Evolutionary conservation across 1,284 basidiomycete species (phyloP).

Genomic region (Caloboletus firmus): DNA sequence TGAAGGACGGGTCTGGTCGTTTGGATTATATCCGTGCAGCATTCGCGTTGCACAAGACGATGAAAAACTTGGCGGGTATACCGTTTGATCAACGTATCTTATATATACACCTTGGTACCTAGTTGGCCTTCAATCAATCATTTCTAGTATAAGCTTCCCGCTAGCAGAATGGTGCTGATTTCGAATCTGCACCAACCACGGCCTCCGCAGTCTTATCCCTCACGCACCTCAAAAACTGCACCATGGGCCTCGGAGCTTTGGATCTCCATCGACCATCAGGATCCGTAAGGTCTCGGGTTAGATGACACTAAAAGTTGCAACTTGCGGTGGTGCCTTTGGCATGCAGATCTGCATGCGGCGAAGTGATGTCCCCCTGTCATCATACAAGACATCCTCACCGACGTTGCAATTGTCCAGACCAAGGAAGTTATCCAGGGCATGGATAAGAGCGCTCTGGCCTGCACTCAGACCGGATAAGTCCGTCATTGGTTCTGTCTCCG

Average conservation of each 20-base stretch:
- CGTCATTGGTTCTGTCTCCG: slow-evolving; percentile 50
- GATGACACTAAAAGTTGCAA: slow-evolving; percentile 84
- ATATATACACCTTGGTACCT: no score
- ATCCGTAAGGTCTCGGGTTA: slow-evolving; percentile 64
- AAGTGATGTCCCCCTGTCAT: slow-evolving; percentile 53
- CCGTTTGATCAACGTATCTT: no score
- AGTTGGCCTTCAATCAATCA: neutral
- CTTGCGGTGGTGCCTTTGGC: slow-evolving; percentile 90
- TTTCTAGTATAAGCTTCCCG: neutral
- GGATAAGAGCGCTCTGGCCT: slow-evolving; percentile 87
- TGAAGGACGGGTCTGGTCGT: no score
- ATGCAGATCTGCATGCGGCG: slow-evolving; percentile 86
- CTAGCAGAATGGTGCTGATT: neutral
- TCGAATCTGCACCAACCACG: slow-evolving; percentile 1
- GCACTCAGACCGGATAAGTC: slow-evolving; percentile 87
- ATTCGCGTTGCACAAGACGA: no score
- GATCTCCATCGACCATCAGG: slow-evolving; percentile 26
- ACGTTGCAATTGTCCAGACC: slow-evolving; percentile 65
- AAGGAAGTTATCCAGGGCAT: slow-evolving; percentile 88
- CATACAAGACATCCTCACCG: slow-evolving; percentile 12
- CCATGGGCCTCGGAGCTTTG: slow-evolving; percentile 63
- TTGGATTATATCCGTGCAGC: no score
- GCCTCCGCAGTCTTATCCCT: slow-evolving; percentile 30
- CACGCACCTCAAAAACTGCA: slow-evolving; percentile 23
- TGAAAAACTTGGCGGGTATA: no score